phyloP scores from a whole-genome alignment of 129 eudicot genomes.

The Kitagawia praeruptora region DNA sequence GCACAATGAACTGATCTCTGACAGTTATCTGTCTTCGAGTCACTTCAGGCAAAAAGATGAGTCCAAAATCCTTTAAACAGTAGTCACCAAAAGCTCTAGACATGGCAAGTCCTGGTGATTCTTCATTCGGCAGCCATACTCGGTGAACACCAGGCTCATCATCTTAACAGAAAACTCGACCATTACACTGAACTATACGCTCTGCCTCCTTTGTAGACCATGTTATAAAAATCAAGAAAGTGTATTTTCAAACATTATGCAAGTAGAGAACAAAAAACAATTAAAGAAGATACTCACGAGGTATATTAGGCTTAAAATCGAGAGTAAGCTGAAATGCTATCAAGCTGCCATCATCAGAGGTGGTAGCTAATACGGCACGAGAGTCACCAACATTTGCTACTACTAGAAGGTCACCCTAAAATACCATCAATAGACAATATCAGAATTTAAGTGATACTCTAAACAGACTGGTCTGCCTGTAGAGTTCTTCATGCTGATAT shows the following conservation, averaged over 20 bases:
- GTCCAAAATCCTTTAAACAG: constrained; percentile 73
- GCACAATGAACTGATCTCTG: constrained; percentile 72
- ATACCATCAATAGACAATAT: not conserved
- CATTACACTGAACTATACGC: constrained; percentile 65
- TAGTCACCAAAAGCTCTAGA: constrained; percentile 92
- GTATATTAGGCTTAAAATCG: constrained; percentile 90
- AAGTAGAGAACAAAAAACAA: not conserved
- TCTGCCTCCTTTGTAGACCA: constrained; percentile 65
- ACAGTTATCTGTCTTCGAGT: constrained; percentile 57
- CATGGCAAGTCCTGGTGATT: constrained; percentile 90
- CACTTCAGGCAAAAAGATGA: constrained; percentile 86
- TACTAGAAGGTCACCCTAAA: constrained; percentile 65
- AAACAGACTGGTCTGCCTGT: not conserved
- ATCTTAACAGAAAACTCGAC: constrained; percentile 65
- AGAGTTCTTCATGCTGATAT: not conserved
- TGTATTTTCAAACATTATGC: not conserved
- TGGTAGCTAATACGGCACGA: constrained; percentile 76
- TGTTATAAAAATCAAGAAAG: not conserved
- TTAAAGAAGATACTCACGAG: constrained; percentile 45
- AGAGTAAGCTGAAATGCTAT: constrained; percentile 61
- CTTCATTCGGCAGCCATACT: constrained; percentile 79
- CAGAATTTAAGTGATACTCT: not conserved
- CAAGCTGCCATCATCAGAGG: constrained; percentile 49
- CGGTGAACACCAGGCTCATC: constrained; percentile 92
- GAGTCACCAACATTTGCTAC: constrained; percentile 92